phyloP scores from a whole-genome alignment of 2,329 filamentous ascomycete species.

The Ophiostoma populinum region DNA sequence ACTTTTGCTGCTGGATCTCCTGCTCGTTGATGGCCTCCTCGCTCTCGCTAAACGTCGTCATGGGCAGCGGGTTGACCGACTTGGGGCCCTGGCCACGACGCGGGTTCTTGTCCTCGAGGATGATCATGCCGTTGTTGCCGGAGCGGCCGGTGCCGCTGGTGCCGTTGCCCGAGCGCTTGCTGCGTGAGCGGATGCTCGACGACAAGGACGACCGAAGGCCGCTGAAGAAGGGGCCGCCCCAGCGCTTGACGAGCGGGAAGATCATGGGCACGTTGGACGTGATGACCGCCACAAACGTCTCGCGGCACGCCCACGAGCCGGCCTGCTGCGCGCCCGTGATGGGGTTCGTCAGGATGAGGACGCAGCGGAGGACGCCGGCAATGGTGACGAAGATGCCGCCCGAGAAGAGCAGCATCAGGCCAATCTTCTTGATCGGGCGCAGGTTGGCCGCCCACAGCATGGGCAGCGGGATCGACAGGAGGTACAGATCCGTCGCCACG shows the following conservation, averaged over 20 bases:
- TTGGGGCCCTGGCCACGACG: constrained; percentile 15
- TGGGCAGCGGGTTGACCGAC: constrained; percentile 15
- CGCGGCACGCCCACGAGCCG: constrained; percentile 21
- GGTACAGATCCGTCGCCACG: constrained; percentile 22
- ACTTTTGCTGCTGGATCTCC: constrained; percentile 6
- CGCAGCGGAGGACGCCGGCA: constrained; percentile 34
- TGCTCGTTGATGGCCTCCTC: constrained; percentile 14
- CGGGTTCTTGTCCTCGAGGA: constrained; percentile 15
- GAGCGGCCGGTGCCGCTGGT: constrained; percentile 5
- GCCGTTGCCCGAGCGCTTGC: constrained; percentile 1
- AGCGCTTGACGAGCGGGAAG: constrained; percentile 11
- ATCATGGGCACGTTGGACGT: constrained; percentile 14
- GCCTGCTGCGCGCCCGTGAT: constrained; percentile 20
- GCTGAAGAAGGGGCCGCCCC: constrained; percentile 7
- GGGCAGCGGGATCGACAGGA: constrained; percentile 24
- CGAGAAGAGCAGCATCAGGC: constrained; percentile 35
- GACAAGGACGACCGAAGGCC: constrained; percentile 5
- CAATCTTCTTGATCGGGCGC: constrained; percentile 29
- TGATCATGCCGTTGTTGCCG: constrained; percentile 9
- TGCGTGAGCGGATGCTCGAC: not conserved
- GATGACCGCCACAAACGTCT: constrained; percentile 14
- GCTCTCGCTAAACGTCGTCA: constrained; percentile 14
- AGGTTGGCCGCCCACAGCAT: constrained; percentile 37
- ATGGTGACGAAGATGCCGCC: constrained; percentile 38
- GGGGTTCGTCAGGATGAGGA: constrained; percentile 28